phyloP scores from a whole-genome alignment of 768 basidiomycete species.

The Galerina marginata region DNA sequence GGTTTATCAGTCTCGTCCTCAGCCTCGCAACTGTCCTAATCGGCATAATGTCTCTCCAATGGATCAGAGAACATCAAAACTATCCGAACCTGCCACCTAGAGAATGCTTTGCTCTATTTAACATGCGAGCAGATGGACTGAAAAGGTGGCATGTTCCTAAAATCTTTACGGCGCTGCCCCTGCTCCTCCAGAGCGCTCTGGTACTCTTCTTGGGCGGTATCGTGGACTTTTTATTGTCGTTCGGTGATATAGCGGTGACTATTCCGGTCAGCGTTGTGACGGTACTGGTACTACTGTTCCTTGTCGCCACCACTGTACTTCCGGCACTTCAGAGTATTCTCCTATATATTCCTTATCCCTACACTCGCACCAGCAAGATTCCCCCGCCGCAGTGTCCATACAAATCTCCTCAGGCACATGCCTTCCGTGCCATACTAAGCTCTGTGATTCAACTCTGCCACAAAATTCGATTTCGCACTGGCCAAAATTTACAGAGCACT shows the following conservation, averaged over 20 bases:
- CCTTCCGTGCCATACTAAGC: not conserved
- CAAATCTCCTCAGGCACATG: constrained; percentile 16
- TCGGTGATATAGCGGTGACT: constrained; percentile 18
- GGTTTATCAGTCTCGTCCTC: constrained; percentile 27
- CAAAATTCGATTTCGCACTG: too few species aligned
- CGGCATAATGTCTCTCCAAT: constrained; percentile 29
- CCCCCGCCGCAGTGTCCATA: constrained; percentile 13
- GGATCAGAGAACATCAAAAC: constrained; percentile 27
- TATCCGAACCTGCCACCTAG: constrained; percentile 17
- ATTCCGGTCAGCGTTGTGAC: constrained; percentile 20
- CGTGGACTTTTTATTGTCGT: constrained; percentile 24
- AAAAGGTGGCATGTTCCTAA: constrained; percentile 27
- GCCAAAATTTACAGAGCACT: too few species aligned
- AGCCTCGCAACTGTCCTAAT: constrained; percentile 25
- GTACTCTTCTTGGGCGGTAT: constrained; percentile 33
- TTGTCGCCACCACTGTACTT: constrained; percentile 24
- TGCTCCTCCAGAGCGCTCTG: constrained; percentile 30
- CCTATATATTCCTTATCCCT: not conserved
- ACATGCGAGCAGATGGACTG: constrained; percentile 30
- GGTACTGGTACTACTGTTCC: constrained; percentile 16
- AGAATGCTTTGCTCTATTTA: constrained; percentile 24
- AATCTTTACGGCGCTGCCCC: constrained; percentile 27
- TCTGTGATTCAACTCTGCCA: not conserved
- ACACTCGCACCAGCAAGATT: not conserved
- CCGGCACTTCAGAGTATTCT: constrained; percentile 23